These are phyloP conservation scores for Stevia rebaudiana DNA, from an alignment of 140 eudicot species.

Conservation along the genomic window DNA sequence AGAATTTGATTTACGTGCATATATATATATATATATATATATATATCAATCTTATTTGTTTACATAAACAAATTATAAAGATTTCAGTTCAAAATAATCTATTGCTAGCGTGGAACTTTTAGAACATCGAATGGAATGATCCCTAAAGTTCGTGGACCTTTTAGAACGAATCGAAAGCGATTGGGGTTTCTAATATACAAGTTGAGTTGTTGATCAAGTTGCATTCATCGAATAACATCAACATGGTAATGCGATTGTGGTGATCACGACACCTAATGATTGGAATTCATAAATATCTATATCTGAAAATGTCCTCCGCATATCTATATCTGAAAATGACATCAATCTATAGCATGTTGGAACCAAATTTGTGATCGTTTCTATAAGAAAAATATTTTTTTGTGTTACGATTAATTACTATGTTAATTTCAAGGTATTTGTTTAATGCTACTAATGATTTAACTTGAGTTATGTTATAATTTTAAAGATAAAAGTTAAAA, in stretches of 20 bases:
- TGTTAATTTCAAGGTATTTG: no score
- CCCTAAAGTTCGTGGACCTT: constrained; percentile 14
- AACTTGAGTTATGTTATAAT: no score
- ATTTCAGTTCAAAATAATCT: background rate
- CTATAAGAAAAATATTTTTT: no score
- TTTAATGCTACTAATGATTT: no score
- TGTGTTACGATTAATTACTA: no score
- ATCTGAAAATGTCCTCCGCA: background rate
- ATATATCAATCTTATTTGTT: no score
- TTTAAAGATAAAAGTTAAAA: no score
- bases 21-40: no score
- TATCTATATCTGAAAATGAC: no score
- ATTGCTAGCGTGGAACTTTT: background rate
- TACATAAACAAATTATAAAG: no score
- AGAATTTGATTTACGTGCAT: no score
- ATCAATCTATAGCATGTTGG: background rate
- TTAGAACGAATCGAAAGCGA: constrained; percentile 15
- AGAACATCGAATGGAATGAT: constrained; percentile 8
- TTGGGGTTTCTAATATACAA: constrained; percentile 28
- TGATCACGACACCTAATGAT: constrained; percentile 29
- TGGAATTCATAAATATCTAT: background rate
- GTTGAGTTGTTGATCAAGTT: constrained; percentile 39
- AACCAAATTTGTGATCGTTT: background rate
- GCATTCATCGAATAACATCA: constrained; percentile 28
- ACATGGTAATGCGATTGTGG: constrained; percentile 33